Evolutionary conservation across 1,284 basidiomycete species (phyloP), one percentile per base, ranked within the genome.

Genomic region (Ceratobasidium theobromae): DNA sequence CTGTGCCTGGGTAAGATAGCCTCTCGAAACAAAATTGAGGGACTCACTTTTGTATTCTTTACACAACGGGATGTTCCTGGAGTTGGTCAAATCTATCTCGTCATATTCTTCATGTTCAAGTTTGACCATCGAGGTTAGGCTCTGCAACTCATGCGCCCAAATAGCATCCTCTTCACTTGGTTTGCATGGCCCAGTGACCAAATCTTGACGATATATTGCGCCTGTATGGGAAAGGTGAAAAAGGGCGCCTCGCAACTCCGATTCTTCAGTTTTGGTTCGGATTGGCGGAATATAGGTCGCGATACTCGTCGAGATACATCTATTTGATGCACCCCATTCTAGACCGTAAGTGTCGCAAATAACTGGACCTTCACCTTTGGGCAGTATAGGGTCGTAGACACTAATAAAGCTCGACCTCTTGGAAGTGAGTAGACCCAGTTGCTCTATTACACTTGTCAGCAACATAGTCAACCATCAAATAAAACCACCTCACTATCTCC

Each of bases 61-160:
- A 6, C 58, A 23, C 28, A 64, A 12, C 35, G 23, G 27, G 25
- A 52, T 43, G 23, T 52, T 28, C 4, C n/a, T 41, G 18, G 32
- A 25, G 11, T 52, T 49, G 21, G 35, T 27, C 38, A 64, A 51
- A 25, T 64, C 58, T n/a, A 30, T 5, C 14, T 41, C 16, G 12
- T 14, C 40, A 25, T n/a, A 43, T 25, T 30, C 27, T 27, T 30
- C 58, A 14, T 33, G 48, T 25, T 64, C 48, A 6, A 52, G 33
- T 9, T 35, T 21, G 3, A 64, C 25, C 1, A 33, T 48, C 25
- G 21, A 30, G 16, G 58, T 48, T 35, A 51, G 23, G 9, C 27
- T 46, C n/a, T 64, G 21, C 25, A 64, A 16, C 25, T 64, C 58
- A 43, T 64, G 48, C 11, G 46, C 58, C 58, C 58, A 64, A n/a